Conservation (phyloP, 1,139 yeast genomes). For the Candida glucosophila region DNA sequence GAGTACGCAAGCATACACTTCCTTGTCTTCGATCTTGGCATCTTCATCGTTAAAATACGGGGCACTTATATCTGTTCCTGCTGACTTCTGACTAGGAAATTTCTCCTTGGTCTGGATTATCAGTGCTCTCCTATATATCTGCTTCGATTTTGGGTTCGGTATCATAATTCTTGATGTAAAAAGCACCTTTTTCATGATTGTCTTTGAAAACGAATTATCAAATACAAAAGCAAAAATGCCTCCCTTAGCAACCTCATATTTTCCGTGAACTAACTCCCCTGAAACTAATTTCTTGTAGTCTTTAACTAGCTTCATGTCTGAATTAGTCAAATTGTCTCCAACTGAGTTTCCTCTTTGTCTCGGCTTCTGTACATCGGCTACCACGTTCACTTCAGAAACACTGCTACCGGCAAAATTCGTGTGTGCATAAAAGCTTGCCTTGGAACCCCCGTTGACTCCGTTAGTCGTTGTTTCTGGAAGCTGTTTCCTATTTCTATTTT, state of each 20-base stretch:
- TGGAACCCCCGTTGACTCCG: not conserved
- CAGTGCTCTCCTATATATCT: conserved; percentile 4
- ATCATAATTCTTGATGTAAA: conserved; percentile 49
- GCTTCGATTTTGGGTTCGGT: conserved; percentile 2
- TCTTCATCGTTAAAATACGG: not conserved
- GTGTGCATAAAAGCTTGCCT: not conserved
- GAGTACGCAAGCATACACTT: conserved; percentile 64
- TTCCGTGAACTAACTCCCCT: conserved; percentile 57
- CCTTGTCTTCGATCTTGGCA: conserved; percentile 40
- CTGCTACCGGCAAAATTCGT: conserved; percentile 2
- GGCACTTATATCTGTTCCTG: not conserved
- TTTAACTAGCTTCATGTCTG: conserved; percentile 32
- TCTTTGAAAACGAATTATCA: conserved; percentile 87
- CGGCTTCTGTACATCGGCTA: conserved; percentile 20
- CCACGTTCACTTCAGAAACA: conserved; percentile 3
- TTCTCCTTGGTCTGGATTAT: conserved; percentile 2
- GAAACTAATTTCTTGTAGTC: conserved; percentile 41
- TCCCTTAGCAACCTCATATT: conserved; percentile 44
- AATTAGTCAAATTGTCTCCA: conserved; percentile 22
- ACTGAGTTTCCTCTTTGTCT: conserved; percentile 30
- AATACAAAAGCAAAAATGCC: conserved; percentile 82
- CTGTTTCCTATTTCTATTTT: not conserved
- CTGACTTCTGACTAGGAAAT: conserved; percentile 1
- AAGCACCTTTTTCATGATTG: conserved; percentile 70
- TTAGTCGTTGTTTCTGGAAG: not conserved